Evolutionary conservation across 1,284 basidiomycete species (phyloP).

Genomic region (Schizophyllum commune): DNA sequence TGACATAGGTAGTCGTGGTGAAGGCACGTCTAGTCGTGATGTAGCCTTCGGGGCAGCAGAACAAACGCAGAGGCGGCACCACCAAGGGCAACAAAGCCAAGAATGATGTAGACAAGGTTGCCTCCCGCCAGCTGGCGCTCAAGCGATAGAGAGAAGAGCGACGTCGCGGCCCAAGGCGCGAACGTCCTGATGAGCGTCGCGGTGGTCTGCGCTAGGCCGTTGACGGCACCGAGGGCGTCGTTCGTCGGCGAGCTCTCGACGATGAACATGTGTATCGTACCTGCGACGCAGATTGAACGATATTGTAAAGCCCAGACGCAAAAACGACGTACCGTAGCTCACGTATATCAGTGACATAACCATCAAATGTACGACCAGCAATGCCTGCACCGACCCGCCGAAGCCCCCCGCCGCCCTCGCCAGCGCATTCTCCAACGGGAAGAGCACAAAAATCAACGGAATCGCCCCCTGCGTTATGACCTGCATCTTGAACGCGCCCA

Average conservation of each 20-base stretch:
- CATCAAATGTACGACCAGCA: constrained; percentile 5
- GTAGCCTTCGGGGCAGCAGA: neutral
- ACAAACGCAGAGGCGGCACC: neutral
- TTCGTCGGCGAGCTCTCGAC: constrained; percentile 10
- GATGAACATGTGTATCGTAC: constrained; percentile 2
- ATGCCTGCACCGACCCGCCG: constrained; percentile 12
- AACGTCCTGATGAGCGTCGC: constrained; percentile 10
- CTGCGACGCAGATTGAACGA: neutral
- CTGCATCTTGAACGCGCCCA: constrained; percentile 19
- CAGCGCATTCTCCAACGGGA: constrained; percentile 18
- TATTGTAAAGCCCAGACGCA: neutral
- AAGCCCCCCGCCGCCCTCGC: constrained; percentile 15
- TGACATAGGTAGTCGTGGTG: no score
- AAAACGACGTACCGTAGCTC: neutral
- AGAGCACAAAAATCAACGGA: constrained; percentile 13
- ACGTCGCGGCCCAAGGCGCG: constrained; percentile 9
- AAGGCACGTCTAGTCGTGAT: neutral
- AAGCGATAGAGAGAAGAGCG: constrained; percentile 11
- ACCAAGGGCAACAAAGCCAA: neutral
- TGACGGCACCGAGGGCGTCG: constrained; percentile 13
- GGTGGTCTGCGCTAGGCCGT: constrained; percentile 16
- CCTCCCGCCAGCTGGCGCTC: constrained; percentile 9
- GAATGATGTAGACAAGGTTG: constrained; percentile 9
- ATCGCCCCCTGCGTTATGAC: constrained; percentile 12
- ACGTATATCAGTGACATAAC: neutral